A percentile compares a stretch with the other conserved stretches of the same genome.
Evolutionary conservation across 192 early-diverging fungal species (phyloP).

Genomic region (Anaeromyces robustus): DNA sequence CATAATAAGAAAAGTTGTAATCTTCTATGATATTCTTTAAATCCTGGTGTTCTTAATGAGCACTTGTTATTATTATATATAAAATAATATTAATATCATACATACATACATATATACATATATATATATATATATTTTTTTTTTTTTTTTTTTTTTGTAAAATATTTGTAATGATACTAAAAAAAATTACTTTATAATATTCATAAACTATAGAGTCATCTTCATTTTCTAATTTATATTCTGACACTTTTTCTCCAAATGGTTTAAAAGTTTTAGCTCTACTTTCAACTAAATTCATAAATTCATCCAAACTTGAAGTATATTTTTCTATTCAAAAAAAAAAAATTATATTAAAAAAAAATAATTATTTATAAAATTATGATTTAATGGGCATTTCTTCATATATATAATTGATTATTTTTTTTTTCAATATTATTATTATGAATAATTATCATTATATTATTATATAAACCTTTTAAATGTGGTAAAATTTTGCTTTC

Average conservation of each 20-base stretch:
- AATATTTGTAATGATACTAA: conserved; percentile 1
- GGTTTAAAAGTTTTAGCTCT: conserved; percentile 58
- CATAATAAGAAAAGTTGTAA: conserved; percentile 67
- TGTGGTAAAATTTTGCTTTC: conserved; percentile 19
- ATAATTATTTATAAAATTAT: too few relatives aligned
- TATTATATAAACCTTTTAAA: conserved; percentile 1
- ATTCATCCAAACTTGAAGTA: conserved; percentile 41
- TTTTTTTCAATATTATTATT: background rate
- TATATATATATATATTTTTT: too few relatives aligned
- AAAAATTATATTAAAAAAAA: too few relatives aligned
- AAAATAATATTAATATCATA: too few relatives aligned
- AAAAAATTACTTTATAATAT: conserved; percentile 43
- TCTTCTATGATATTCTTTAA: conserved; percentile 59
- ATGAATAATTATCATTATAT: too few relatives aligned
- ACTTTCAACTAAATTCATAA: conserved; percentile 35
- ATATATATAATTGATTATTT: background rate
- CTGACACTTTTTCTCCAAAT: conserved; percentile 56
- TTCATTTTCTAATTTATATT: conserved; percentile 36
- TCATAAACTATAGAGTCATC: conserved; percentile 28
- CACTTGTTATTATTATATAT: conserved; percentile 11
- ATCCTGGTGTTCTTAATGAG: conserved; percentile 45
- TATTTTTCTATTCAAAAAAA: too few relatives aligned
- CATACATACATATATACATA: too few relatives aligned
- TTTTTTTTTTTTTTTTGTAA: too few relatives aligned
- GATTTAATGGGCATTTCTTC: too few relatives aligned